Conservation (phyloP, 2,329 filamentous ascomycete species). For the Aspergillus latus region DNA sequence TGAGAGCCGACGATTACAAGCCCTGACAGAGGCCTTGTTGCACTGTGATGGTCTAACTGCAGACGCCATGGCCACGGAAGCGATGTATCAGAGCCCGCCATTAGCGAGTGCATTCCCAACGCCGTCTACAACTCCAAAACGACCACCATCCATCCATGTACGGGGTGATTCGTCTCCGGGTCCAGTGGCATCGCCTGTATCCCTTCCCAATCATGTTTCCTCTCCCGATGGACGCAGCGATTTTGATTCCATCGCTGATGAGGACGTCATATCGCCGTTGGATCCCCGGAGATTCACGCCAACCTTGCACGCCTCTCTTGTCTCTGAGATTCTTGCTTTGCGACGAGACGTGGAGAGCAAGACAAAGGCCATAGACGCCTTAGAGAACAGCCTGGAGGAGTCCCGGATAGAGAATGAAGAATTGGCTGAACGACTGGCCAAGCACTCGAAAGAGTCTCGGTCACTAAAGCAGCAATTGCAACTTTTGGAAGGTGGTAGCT, state of each 20-base stretch:
- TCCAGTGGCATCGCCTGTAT: slow-evolving; percentile 58
- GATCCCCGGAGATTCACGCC: slow-evolving; percentile 94
- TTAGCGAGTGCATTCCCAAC: slow-evolving; percentile 64
- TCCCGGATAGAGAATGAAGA: slow-evolving; percentile 72
- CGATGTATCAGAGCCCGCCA: slow-evolving; percentile 56
- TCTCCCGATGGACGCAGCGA: slow-evolving; percentile 40
- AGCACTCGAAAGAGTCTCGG: slow-evolving; percentile 71
- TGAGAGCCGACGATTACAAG: slow-evolving; percentile 2
- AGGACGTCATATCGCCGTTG: slow-evolving; percentile 71
- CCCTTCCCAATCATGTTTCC: slow-evolving; percentile 48
- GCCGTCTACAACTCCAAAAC: slow-evolving; percentile 64
- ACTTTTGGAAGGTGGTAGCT: slow-evolving; percentile 81
- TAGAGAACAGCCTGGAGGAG: slow-evolving; percentile 73
- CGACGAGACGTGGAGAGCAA: slow-evolving; percentile 90
- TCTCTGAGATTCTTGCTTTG: slow-evolving; percentile 87
- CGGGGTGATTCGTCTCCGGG: slow-evolving; percentile 54
- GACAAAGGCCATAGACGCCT: slow-evolving; percentile 76
- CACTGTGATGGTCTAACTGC: slow-evolving; percentile 10
- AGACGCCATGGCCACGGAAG: slow-evolving; percentile 31
- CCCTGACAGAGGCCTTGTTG: slow-evolving; percentile 6
- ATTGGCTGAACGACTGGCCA: slow-evolving; percentile 61
- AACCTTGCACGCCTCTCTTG: slow-evolving; percentile 87
- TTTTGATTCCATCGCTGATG: slow-evolving; percentile 37
- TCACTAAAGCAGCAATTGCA: slow-evolving; percentile 82
- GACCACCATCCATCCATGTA: slow-evolving; percentile 23